A percentile compares a stretch with the other conserved stretches of the same genome.
These are phyloP conservation scores for Pleurotus djamor DNA, from an alignment of 768 basidiomycete genomes.

Conservation along the genomic window DNA sequence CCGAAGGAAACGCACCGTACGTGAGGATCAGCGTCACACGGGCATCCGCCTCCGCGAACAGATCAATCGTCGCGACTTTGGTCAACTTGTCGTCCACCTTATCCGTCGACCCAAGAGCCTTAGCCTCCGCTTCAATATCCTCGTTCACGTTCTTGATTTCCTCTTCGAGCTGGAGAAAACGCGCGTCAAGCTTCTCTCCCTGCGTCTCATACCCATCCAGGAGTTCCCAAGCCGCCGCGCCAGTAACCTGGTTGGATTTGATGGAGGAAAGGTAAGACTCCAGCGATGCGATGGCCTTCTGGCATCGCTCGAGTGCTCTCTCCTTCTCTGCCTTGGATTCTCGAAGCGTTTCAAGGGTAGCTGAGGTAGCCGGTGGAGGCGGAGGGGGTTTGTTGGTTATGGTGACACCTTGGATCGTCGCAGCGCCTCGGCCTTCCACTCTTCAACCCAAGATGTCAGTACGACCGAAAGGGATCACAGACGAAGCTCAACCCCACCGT, in stretches of 20 bases:
- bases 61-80: conserved; percentile 17
- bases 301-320: conserved; percentile 20
- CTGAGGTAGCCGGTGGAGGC: conserved; percentile 15
- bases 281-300: conserved; percentile 18
- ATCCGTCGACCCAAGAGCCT: conserved; percentile 4
- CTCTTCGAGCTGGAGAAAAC: conserved; percentile 16
- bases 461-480: too few relatives aligned
- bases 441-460: conserved; percentile 11
- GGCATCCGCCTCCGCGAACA: conserved; percentile 22
- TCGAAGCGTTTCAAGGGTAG: conserved; percentile 16
- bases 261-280: conserved; percentile 24
- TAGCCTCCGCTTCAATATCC: conserved; percentile 17
- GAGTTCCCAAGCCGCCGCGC: conserved; percentile 13
- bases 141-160: conserved; percentile 13
- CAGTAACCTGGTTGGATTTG: conserved; percentile 19
- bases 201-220: conserved; percentile 19
- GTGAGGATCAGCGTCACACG: conserved; percentile 26
- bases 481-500: conserved; percentile 16
- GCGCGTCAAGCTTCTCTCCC: conserved; percentile 21
- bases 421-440: conserved; percentile 29
- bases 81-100: conserved; percentile 12
- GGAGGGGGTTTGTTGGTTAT: conserved; percentile 16
- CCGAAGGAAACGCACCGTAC: conserved; percentile 25
- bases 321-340: conserved; percentile 11
- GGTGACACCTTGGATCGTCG: conserved; percentile 34